Conservation (phyloP, 495 filamentous ascomycete genomes). For the Amorphotheca resinae region DNA sequence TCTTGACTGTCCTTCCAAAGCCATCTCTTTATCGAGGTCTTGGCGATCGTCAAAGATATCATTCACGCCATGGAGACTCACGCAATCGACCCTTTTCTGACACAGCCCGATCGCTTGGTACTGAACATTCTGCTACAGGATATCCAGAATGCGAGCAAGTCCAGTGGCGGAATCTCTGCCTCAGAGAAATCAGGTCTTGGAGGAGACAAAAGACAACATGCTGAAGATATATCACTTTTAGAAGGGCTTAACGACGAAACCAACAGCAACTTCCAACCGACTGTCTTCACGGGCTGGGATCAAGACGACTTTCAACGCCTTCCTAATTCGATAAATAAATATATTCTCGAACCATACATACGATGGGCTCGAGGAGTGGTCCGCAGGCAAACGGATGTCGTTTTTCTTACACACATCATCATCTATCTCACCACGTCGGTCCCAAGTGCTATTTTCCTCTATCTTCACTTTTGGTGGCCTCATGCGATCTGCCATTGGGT, state of each 20-base stretch:
- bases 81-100: background rate
- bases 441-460: constrained; percentile 53
- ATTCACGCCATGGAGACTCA: background rate
- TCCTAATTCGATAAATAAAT: background rate
- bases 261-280: background rate
- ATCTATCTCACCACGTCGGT: constrained; percentile 57
- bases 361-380: constrained; percentile 20
- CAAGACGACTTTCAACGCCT: background rate
- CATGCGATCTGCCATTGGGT: constrained; percentile 52
- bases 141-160: background rate
- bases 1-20: too few relatives aligned
- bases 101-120: background rate
- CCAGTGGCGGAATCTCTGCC: background rate
- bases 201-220: background rate
- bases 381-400: constrained; percentile 46
- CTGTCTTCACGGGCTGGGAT: background rate
- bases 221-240: too few relatives aligned
- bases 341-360: constrained; percentile 17
- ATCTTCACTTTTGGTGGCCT: constrained; percentile 46
- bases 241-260: background rate
- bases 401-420: constrained; percentile 66
- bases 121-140: background rate
- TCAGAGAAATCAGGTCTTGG: background rate
- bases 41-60: too few relatives aligned
- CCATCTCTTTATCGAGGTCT: too few relatives aligned